Percentiles rank a stretch among this genome's conserved stretches.
Conservation (phyloP, 208 protist genomes). For the Trypanosoma lewisi region DNA sequence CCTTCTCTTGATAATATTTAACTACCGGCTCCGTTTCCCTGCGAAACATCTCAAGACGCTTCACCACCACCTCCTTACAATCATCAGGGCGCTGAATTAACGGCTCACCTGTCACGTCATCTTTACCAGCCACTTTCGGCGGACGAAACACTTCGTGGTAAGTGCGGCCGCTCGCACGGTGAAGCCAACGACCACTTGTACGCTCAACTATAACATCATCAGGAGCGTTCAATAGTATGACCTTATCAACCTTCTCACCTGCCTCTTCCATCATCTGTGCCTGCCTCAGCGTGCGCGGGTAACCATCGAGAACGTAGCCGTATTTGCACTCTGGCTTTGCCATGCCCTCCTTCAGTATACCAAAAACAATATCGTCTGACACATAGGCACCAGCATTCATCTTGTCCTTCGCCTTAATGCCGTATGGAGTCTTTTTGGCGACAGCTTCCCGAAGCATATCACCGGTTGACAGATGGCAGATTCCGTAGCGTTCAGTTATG, state of each 20-base stretch:
- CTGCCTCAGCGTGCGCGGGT: constrained; percentile 92
- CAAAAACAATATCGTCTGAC: constrained; percentile 91
- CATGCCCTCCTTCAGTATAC: constrained; percentile 89
- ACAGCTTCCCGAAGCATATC: constrained; percentile 92
- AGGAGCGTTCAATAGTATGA: constrained; percentile 88
- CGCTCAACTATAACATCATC: constrained; percentile 91
- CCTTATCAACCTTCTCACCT: constrained; percentile 77
- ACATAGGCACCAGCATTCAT: constrained; percentile 88
- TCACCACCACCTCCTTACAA: constrained; percentile 81
- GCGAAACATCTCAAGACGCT: constrained; percentile 90
- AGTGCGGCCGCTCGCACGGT: constrained; percentile 89
- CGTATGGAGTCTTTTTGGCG: constrained; percentile 60
- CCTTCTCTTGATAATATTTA: constrained; percentile 73
- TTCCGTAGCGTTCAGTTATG: constrained; percentile 87
- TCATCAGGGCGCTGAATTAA: constrained; percentile 94
- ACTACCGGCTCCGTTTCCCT: constrained; percentile 80
- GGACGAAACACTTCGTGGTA: constrained; percentile 93
- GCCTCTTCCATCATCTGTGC: constrained; percentile 89
- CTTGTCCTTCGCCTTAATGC: constrained; percentile 55
- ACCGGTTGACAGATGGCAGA: constrained; percentile 94
- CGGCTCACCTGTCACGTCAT: constrained; percentile 93
- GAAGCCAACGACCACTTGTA: constrained; percentile 90
- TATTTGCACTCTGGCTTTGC: constrained; percentile 76
- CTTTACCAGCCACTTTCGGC: constrained; percentile 78
- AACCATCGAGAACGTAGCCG: constrained; percentile 95